phyloP scores from a whole-genome alignment of 768 basidiomycete species.

The Pleurotus tuber-regium region DNA sequence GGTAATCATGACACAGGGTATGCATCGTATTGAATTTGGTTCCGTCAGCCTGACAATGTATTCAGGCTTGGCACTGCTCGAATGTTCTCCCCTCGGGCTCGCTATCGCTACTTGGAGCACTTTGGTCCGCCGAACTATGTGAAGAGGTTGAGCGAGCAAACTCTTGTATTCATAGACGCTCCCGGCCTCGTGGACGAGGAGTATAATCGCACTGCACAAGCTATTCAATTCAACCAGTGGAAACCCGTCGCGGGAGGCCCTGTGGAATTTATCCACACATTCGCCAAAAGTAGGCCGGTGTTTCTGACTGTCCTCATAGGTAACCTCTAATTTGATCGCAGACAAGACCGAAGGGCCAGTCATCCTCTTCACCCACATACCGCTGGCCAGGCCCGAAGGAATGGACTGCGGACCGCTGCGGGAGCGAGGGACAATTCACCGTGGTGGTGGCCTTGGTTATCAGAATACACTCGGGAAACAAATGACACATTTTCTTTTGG shows the following conservation, averaged over 20 bases:
- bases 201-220: slow-evolving; percentile 40
- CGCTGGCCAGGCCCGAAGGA: slow-evolving; percentile 71
- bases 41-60: slow-evolving; percentile 16
- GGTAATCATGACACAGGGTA: slow-evolving; percentile 93
- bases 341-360: slow-evolving; percentile 36
- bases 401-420: slow-evolving; percentile 74
- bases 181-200: slow-evolving; percentile 77
- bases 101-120: slow-evolving; percentile 60
- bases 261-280: slow-evolving; percentile 50
- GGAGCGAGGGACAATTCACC: slow-evolving; percentile 70
- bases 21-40: slow-evolving; percentile 20
- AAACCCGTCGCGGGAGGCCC: slow-evolving; percentile 44
- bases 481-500: slow-evolving; percentile 64
- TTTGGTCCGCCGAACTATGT: slow-evolving; percentile 75
- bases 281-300: slow-evolving; percentile 35
- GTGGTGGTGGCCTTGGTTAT: slow-evolving; percentile 77
- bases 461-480: slow-evolving; percentile 78
- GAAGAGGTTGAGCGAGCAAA: slow-evolving; percentile 67
- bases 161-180: slow-evolving; percentile 70
- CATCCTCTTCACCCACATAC: slow-evolving; percentile 86
- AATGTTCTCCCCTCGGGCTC: slow-evolving; percentile 43
- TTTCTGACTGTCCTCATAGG: too few species aligned
- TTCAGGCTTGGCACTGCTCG: slow-evolving; percentile 46
- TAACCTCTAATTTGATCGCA: neutral
- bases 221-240: slow-evolving; percentile 45